Conservation (phyloP, 176 grass and related monocot genomes). For the Poa pratensis region DNA sequence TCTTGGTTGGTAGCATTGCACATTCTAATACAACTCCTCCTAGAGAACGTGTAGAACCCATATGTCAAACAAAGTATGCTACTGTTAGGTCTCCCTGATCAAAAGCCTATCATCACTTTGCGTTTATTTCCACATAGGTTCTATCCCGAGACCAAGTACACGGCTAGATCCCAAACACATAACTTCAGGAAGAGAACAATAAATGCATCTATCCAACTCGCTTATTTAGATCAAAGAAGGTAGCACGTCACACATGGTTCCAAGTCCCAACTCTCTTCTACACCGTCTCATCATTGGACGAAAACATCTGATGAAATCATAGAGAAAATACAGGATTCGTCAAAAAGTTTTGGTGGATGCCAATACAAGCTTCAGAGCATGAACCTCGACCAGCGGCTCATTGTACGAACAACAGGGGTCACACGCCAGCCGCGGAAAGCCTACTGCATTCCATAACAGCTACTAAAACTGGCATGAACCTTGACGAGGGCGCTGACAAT, state of each 20-base stretch:
- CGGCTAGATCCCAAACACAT: background rate
- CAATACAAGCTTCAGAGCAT: conserved; percentile 43
- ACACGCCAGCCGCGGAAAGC: background rate
- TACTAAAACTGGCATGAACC: conserved; percentile 1
- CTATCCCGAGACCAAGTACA: background rate
- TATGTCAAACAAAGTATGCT: background rate
- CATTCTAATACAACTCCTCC: too few species aligned
- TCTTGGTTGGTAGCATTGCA: too few species aligned
- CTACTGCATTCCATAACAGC: conserved; percentile 40
- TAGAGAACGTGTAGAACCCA: background rate
- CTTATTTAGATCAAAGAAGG: background rate
- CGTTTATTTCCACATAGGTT: background rate
- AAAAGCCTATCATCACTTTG: background rate
- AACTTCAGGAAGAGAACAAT: background rate
- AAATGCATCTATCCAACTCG: background rate
- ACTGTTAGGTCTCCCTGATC: background rate
- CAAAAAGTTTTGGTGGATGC: conserved; percentile 21
- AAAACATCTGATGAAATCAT: conserved; percentile 19
- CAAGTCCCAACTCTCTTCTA: background rate
- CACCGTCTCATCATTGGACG: background rate
- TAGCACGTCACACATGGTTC: background rate
- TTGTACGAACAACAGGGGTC: conserved; percentile 16
- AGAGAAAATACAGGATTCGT: conserved; percentile 36
- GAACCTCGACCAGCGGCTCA: conserved; percentile 36
- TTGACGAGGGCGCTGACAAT: conserved; percentile 34